Conservation (phyloP, 1,284 basidiomycete genomes). For the Rhodotorula sp. region DNA sequence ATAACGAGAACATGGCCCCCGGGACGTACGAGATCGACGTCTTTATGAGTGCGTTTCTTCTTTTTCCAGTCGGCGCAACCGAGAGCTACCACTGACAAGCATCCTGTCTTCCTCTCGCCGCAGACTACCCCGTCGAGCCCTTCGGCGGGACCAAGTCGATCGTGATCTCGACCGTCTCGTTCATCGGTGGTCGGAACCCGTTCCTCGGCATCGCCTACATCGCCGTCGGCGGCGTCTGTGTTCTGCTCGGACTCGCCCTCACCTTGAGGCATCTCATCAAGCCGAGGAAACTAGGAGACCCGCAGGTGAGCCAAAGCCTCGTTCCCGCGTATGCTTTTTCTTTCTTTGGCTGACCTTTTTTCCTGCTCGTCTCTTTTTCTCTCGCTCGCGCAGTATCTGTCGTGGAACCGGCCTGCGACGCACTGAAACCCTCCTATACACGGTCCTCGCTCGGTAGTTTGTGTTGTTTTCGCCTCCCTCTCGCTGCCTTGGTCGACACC, state of each 20-base stretch:
- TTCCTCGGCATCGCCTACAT: slow-evolving; percentile 98
- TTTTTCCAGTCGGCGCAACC: neutral
- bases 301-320: slow-evolving; percentile 8
- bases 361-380: neutral
- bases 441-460: no score
- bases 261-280: slow-evolving; percentile 89
- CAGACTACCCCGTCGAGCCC: slow-evolving; percentile 88
- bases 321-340: no score
- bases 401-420: slow-evolving; percentile 23
- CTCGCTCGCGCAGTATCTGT: slow-evolving; percentile 16
- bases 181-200: slow-evolving; percentile 96
- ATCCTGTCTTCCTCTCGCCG: neutral
- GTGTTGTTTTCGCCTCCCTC: neutral
- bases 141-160: slow-evolving; percentile 95
- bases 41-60: slow-evolving; percentile 65
- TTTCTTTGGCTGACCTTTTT: no score
- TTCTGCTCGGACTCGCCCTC: slow-evolving; percentile 80
- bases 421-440: neutral
- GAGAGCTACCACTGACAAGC: neutral
- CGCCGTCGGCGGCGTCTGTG: slow-evolving; percentile 79
- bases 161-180: slow-evolving; percentile 93
- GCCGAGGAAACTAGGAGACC: slow-evolving; percentile 66
- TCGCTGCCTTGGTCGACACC: no score
- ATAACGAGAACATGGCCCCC: slow-evolving; percentile 65
- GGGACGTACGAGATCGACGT: slow-evolving; percentile 77